phyloP scores from a whole-genome alignment of 192 early-diverging fungal species.

The Coemansia sp. region DNA sequence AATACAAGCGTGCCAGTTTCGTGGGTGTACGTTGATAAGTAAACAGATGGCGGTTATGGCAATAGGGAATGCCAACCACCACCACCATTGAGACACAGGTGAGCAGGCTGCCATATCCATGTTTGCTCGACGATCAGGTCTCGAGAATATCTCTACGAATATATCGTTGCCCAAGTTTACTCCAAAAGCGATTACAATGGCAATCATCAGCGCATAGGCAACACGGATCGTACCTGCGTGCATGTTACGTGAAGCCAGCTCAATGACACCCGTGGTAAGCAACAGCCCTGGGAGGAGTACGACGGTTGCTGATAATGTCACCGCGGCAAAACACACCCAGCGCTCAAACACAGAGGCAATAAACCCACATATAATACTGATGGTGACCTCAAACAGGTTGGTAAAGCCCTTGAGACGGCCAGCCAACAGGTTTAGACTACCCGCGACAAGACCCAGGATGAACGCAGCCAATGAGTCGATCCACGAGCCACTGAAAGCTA shows the following conservation, averaged over 20 bases:
- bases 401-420: constrained; percentile 53
- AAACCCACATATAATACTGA: constrained; percentile 56
- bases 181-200: constrained; percentile 70
- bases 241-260: constrained; percentile 78
- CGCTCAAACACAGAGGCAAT: constrained; percentile 50
- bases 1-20: constrained; percentile 67
- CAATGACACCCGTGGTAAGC: constrained; percentile 76
- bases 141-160: constrained; percentile 55
- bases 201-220: constrained; percentile 71
- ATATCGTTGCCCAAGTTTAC: constrained; percentile 57
- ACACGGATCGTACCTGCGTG: constrained; percentile 79
- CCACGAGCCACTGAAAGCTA: constrained; percentile 66
- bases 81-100: constrained; percentile 42
- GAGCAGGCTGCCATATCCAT: constrained; percentile 18
- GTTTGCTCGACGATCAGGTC: constrained; percentile 9
- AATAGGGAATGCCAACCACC: constrained; percentile 55
- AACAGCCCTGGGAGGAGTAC: constrained; percentile 64
- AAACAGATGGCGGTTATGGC: constrained; percentile 50
- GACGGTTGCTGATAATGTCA: constrained; percentile 57
- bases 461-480: constrained; percentile 55
- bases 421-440: constrained; percentile 55
- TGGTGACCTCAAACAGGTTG: constrained; percentile 64
- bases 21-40: constrained; percentile 51
- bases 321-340: constrained; percentile 57
- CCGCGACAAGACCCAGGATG: constrained; percentile 50